Conservation (phyloP, 495 filamentous ascomycete species). For the Bacidia rubella region DNA sequence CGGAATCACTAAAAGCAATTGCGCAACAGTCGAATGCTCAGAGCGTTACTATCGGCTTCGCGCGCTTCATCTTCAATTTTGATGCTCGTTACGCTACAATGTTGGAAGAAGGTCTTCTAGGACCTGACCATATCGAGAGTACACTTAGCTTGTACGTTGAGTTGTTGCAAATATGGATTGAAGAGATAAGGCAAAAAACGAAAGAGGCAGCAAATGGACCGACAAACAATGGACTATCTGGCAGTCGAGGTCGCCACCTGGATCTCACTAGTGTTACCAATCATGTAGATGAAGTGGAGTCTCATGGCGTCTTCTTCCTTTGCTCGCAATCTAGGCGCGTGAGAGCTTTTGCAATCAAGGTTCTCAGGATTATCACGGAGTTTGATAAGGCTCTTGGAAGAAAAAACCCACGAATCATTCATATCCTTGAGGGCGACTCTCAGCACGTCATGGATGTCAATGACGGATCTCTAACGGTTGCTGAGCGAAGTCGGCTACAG, state of each 20-base stretch:
- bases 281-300: conserved; percentile 92
- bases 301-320: conserved; percentile 94
- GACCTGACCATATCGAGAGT: conserved; percentile 86
- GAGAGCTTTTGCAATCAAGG: conserved; percentile 78
- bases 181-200: conserved; percentile 81
- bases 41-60: conserved; percentile 92
- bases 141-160: conserved; percentile 89
- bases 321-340: conserved; percentile 90
- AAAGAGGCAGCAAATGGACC: conserved; percentile 54
- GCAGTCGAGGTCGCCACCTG: conserved; percentile 54
- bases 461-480: conserved; percentile 82
- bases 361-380: conserved; percentile 81
- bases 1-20: conserved; percentile 87
- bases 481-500: conserved; percentile 83
- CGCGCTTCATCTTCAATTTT: conserved; percentile 93
- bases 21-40: conserved; percentile 87
- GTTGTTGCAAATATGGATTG: conserved; percentile 88
- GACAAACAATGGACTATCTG: conserved; percentile 40
- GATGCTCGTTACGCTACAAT: conserved; percentile 94
- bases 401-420: conserved; percentile 66
- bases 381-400: conserved; percentile 84
- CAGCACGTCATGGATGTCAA: conserved; percentile 81
- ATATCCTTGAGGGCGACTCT: conserved; percentile 82
- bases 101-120: conserved; percentile 95
- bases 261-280: conserved; percentile 78